These are phyloP conservation scores for Aspergillus tanneri DNA, from an alignment of 2,329 filamentous ascomycete species.

Conservation along the genomic window DNA sequence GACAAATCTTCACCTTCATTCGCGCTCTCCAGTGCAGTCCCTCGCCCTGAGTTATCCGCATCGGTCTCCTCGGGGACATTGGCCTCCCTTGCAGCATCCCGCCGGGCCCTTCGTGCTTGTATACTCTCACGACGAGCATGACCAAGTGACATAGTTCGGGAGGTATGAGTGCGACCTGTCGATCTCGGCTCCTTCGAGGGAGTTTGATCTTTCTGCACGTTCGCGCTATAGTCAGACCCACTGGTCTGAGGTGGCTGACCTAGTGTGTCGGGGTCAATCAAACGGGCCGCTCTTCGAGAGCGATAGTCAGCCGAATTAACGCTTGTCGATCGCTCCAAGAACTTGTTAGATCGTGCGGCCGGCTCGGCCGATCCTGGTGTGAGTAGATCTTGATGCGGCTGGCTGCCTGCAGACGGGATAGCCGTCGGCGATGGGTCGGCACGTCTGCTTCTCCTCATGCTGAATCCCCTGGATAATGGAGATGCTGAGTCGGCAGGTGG, in stretches of 20 bases:
- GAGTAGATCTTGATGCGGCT: constrained; percentile 74
- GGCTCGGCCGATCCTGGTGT: constrained; percentile 66
- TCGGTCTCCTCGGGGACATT: constrained; percentile 92
- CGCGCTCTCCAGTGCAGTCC: constrained; percentile 51
- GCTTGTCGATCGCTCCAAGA: constrained; percentile 81
- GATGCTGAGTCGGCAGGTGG: constrained; percentile 66
- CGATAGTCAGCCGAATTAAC: constrained; percentile 85
- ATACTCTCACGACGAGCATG: constrained; percentile 90
- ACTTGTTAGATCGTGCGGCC: constrained; percentile 62
- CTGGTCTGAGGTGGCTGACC: constrained; percentile 72
- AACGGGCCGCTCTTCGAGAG: constrained; percentile 57
- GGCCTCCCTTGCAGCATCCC: constrained; percentile 69
- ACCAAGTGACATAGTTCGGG: constrained; percentile 81
- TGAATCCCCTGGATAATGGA: constrained; percentile 81
- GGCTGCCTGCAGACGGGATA: constrained; percentile 58
- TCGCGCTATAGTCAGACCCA: constrained; percentile 71
- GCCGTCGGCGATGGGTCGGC: constrained; percentile 54
- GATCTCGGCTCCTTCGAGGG: constrained; percentile 52
- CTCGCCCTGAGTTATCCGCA: constrained; percentile 64
- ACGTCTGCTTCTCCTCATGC: constrained; percentile 65
- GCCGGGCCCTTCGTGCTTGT: constrained; percentile 73
- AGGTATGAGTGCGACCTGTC: constrained; percentile 61
- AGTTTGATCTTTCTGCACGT: constrained; percentile 46
- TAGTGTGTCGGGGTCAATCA: constrained; percentile 55
- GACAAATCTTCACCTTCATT: constrained; percentile 67